Conservation (phyloP, 768 basidiomycete species). For the Pleurotus citrinopileatus region DNA sequence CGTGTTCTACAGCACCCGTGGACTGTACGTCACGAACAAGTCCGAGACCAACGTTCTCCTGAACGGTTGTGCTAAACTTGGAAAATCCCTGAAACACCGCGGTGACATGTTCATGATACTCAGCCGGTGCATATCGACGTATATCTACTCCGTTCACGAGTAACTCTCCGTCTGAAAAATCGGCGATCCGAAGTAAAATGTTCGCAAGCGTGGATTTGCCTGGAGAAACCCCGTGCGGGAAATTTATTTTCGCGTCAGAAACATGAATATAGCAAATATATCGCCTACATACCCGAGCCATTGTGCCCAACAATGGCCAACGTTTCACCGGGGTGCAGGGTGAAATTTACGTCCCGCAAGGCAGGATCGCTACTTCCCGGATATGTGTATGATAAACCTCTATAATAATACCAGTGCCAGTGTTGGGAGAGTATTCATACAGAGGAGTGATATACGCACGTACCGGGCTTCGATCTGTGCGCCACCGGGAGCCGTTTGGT, state of each 20-base stretch:
- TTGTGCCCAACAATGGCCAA: constrained; percentile 87
- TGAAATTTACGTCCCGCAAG: constrained; percentile 66
- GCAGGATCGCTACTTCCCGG: constrained; percentile 70
- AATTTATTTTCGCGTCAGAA: constrained; percentile 4
- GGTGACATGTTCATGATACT: constrained; percentile 74
- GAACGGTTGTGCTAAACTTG: constrained; percentile 71
- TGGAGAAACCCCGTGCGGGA: constrained; percentile 25
- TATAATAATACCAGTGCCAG: constrained; percentile 30
- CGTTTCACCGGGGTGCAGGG: constrained; percentile 70
- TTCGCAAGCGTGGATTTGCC: constrained; percentile 89
- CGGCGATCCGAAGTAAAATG: constrained; percentile 73
- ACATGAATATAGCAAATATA: background rate
- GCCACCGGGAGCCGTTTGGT: constrained; percentile 48
- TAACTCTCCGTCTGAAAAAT: constrained; percentile 69
- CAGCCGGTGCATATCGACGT: constrained; percentile 58
- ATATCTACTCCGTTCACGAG: constrained; percentile 70
- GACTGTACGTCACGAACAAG: constrained; percentile 61
- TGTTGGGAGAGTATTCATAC: constrained; percentile 7
- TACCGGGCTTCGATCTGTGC: constrained; percentile 73
- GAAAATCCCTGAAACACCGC: constrained; percentile 87
- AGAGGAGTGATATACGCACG: constrained; percentile 20
- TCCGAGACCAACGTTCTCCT: constrained; percentile 87
- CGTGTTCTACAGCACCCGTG: constrained; percentile 53
- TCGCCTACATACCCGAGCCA: constrained; percentile 59
- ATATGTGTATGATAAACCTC: constrained; percentile 73